phyloP scores from a whole-genome alignment of 306 rosid genomes.

The Acacia confusa region DNA sequence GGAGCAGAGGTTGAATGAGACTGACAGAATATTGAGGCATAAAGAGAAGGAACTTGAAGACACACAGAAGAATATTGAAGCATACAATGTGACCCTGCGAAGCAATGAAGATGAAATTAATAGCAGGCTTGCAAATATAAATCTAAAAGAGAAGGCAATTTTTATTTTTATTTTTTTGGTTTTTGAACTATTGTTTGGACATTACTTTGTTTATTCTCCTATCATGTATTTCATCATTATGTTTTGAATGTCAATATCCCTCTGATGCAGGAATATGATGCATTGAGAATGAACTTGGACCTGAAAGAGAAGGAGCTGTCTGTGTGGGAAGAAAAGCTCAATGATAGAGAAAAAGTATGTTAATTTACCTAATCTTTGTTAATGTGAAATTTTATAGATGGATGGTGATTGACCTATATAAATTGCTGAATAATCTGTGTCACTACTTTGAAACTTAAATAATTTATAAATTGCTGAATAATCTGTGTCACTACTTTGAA shows the following conservation, averaged over 20 bases:
- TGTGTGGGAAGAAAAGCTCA: constrained; percentile 68
- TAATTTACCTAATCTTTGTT: constrained; percentile 18
- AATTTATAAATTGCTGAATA: constrained; percentile 2
- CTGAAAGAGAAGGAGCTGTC: constrained; percentile 76
- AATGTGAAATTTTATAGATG: constrained; percentile 9
- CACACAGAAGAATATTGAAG: constrained; percentile 80
- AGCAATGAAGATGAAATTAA: constrained; percentile 78
- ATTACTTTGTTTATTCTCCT: neutral
- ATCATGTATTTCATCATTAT: constrained; percentile 22
- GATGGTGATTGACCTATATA: neutral
- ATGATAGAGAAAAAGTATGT: constrained; percentile 77
- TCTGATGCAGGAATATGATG: constrained; percentile 70
- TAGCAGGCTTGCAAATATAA: constrained; percentile 63
- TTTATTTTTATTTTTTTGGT: constrained; percentile 31
- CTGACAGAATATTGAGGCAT: constrained; percentile 66
- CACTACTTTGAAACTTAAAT: constrained; percentile 5
- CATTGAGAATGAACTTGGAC: constrained; percentile 54
- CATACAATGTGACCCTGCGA: constrained; percentile 53
- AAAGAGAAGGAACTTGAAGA: constrained; percentile 88
- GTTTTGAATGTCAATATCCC: constrained; percentile 9
- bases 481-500: neutral
- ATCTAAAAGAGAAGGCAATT: constrained; percentile 78
- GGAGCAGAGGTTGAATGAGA: constrained; percentile 91
- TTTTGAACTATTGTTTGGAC: constrained; percentile 12
- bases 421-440: neutral